Base-by-base conservation (phyloP, 2,329 filamentous ascomycete genomes). In the Fusarium sp. region DNA sequence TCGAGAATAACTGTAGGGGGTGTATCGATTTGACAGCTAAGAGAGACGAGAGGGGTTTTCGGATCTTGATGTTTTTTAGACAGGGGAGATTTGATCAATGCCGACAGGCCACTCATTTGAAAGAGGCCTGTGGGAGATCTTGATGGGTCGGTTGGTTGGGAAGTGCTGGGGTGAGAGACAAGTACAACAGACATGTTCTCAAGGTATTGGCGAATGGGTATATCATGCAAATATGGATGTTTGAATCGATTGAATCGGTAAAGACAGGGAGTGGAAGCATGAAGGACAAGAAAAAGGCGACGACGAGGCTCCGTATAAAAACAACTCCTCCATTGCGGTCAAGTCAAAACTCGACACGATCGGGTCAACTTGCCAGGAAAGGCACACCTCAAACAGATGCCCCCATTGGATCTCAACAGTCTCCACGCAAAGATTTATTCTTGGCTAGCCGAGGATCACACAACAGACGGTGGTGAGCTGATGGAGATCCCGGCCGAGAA, bases 11-110 rank as follows among this genome's bases (percentile, higher is more conserved):
- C 53, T 0, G 61, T 61, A 0, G 71, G 58, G 0, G 51, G 51
- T 1, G 53, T 68, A 2, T 70, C 57, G 2, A 70, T 60, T 0
- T 44, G 63, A 9, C 58, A 74, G 7, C 61, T 29, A 1, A 74
- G 51, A 0, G 53, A 61, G 6, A 53, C 61, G 8, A 53, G 10
- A 1, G 57, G n/a, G 2, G 0, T 36, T 33, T 11, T 34, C 6
- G 9, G 16, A 13, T 42, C 16, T 3, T 31, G 18, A 1, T 14
- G 3, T 6, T 4, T 29, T 7, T 42, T 56, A 18, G 42, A 51
- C 2, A 68, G 16, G 11, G 49, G 55, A 23, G 71, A 64, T 4
- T 16, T 73, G 42, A 66, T 64, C 6, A 64, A 7, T 14, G 25
- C 46, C 1, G 38, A 46, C 7, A 73, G 16, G 5, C 54, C 42